Evolutionary conservation across 306 rosid genomes (phyloP), one percentile per base, ranked within the genome.

Genomic region (Lathyrus tuberosus): DNA sequence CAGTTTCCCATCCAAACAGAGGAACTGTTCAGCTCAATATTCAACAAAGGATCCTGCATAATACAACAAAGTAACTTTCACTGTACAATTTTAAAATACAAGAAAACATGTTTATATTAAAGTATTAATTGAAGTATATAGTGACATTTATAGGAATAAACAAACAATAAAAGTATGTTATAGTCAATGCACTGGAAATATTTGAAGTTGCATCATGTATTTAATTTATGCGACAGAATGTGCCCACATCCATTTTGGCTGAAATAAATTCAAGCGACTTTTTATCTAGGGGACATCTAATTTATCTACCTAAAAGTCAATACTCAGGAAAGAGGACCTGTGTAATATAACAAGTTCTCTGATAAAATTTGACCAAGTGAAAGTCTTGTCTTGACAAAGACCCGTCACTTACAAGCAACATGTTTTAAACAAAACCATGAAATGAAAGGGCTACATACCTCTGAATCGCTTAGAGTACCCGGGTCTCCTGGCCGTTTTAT

Each of bases 1-100:
- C 98, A 94, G 77, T 94, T 90, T 77, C 98, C 98, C 51, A 51
- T 71, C 98, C 95, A 94, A 54, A 84, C 86, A 28, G 94, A 74
- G 72, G 97, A 84, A 62, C 70, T 82, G 81, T 87, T 87, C 76
- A 85, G 74, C 73, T 90, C 96, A 72, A 94, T 90, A 70, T 86
- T 85, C 86, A 87, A 83, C 64, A 91, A 81, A 47, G 86, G 91
- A 78, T 90, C 98, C 98, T 94, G 87, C 73, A 82, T 61, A 76
- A 59, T 48, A 63, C 57, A 62, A 71, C 41, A 69, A 58, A 38
- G 41, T 69, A 76, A 56, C 38, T 61, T 54, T 33, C 26, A 48
- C n/a, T 13, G 40, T 40, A 59, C 52, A 63, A n/a, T n/a, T 8
- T 15, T 16, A 31, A 35, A 14, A 26, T 20, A 74, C 22, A 63